Conservation (phyloP, 2,329 filamentous ascomycete species). For the Xylariomycetidae sp. region DNA sequence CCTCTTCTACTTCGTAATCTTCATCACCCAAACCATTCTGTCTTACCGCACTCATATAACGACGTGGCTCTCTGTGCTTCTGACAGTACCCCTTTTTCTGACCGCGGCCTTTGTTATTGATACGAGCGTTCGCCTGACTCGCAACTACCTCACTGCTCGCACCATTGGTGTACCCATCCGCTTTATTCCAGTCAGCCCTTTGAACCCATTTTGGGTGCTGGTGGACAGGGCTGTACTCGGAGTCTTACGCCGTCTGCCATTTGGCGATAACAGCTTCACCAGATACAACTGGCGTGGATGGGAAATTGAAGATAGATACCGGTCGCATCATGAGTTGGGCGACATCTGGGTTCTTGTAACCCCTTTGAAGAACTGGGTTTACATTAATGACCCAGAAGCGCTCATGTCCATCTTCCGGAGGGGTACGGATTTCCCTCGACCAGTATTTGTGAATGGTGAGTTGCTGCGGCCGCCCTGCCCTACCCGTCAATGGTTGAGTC, state of each 20-base stretch:
- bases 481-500: constrained; percentile 4
- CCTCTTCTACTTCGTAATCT: no score
- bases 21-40: no score
- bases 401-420: constrained; percentile 10
- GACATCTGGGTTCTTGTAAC: constrained; percentile 14
- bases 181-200: constrained; percentile 25
- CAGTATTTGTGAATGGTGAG: constrained; percentile 7
- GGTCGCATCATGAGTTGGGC: constrained; percentile 16
- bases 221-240: constrained; percentile 18
- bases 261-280: constrained; percentile 21
- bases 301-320: constrained; percentile 15
- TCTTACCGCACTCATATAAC: no score
- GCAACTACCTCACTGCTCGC: constrained; percentile 18
- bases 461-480: no score
- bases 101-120: not conserved
- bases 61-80: not conserved
- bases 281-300: constrained; percentile 18
- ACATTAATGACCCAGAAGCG: constrained; percentile 11
- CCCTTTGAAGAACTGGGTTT: constrained; percentile 13
- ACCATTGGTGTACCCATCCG: constrained; percentile 26
- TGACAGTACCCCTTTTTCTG: constrained; percentile 1
- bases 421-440: constrained; percentile 12
- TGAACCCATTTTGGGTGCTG: constrained; percentile 27
- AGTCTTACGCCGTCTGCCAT: constrained; percentile 17
- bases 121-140: constrained; percentile 5